Evolutionary conservation across 306 rosid genomes (phyloP), one percentile per base, ranked within the genome.

Genomic region (Acacia melanoxylon): DNA sequence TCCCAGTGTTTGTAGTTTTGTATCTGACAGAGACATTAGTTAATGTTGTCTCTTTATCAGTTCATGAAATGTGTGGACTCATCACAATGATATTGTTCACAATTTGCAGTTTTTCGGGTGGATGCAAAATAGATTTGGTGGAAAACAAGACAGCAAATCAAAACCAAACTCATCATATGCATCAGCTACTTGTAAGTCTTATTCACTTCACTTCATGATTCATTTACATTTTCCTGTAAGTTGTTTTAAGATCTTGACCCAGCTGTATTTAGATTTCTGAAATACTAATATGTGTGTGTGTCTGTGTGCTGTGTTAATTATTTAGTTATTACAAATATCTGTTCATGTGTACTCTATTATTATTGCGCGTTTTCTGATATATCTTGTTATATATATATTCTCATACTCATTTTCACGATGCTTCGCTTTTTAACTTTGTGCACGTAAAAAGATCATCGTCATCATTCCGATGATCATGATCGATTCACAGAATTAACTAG

Each of bases 91-190:
- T 61, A 25, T 25, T 27, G 19, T 62, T 65, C 11, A 51, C 80
- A 35, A 42, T 72, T 85, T 85, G 89, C 90, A 96, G 99, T 91
- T 96, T 81, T 86, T 96, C 77, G 76, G 92, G 71, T 96, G 99
- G 99, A 89, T 95, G 94, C 99, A 95, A 82, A 92, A 87, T 78
- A 93, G 90, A 85, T 88, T 96, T 66, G 81, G 83, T 75, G 94
- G 93, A 44, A 93, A 89, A 83, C 97, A 86, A 69, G 97, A 87
- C 70, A 87, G 52, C 82, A 16, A 22, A n/a, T 90, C 84, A 83
- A 92, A 78, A 84, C 81, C 92, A 77, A 84, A 82, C 74, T 78
- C 92, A 68, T 61, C 65, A n/a, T 78, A 91, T 68, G 49, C 63
- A n/a, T n/a, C 29, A 22, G 11, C 84, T 58, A 49, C 89, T 73